Base-by-base conservation (phyloP, 2,329 filamentous ascomycete species). In the Colletotrichum navitas region DNA sequence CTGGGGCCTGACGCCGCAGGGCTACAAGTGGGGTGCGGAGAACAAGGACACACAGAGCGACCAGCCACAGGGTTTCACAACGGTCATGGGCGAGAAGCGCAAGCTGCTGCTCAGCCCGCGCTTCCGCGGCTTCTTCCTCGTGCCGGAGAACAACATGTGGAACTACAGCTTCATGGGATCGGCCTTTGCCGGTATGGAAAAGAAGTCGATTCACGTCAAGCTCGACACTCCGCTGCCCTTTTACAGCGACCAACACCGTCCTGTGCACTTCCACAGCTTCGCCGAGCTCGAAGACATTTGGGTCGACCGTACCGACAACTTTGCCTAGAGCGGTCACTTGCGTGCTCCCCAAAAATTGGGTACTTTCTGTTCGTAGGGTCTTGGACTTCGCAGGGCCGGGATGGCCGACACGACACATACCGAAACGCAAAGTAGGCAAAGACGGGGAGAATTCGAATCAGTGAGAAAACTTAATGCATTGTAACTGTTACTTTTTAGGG, bases 91-190 rank as follows among this genome's bases (percentile, higher is more conserved):
- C 63, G 93, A 97, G 82, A 98, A 98, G 85, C 94, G 94, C 76
- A 97, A 99, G 84, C 85, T 99, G 66, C 85, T 99, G 36, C 89
- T 99, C 64, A 97, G 93, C 75, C 95, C 98, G 77, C 93, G 95
- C 81, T 97, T 98, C 80, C 90, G 93, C 76, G 97, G 96, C 36
- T 98, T 95, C 85, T 99, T 99, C 90, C 85, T 99, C 66, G 94
- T 98, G 29, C 96, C 96, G 0, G 95, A 98, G 78, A 92, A 92
- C 66, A 91, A 91, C 74, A 88, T 92, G 73, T 99, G 96, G 96
- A 99, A 99, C 83, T 99, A 98, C 85, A 96, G 93, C 81, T 99
- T 99, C 87, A 94, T 98, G 91, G 96, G 96, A 66, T 94, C 91
- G 75, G 91, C 91, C 0, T 99, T 98, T 79, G 91, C 92, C 18